Conservation (phyloP, 169 alveolate genomes). For the Perkinsus chesapeaki region DNA sequence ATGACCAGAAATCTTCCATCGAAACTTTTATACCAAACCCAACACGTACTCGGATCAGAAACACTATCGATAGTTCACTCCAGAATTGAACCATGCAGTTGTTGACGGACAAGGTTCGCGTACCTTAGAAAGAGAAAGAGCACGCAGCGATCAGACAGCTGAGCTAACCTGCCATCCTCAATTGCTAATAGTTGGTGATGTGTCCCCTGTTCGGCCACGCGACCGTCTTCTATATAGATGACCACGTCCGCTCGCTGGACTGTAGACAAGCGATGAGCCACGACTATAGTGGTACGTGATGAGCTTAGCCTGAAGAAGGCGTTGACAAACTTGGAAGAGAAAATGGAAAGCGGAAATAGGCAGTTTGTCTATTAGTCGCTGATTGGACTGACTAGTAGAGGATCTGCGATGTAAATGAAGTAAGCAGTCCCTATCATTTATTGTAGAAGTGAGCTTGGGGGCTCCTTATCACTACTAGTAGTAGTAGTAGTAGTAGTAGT, state of each 20-base stretch:
- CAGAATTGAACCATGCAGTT: neutral
- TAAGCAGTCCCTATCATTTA: too few relatives aligned
- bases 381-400: too few relatives aligned
- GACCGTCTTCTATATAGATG: neutral
- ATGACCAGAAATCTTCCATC: too few relatives aligned
- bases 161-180: neutral
- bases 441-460: too few relatives aligned
- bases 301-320: neutral
- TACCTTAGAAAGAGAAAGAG: neutral
- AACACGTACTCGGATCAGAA: too few relatives aligned
- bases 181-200: conserved; percentile 12
- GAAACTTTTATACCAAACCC: neutral
- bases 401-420: too few relatives aligned
- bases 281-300: conserved; percentile 52
- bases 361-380: too few relatives aligned
- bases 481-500: too few relatives aligned
- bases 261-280: conserved; percentile 88
- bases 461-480: too few relatives aligned
- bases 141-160: neutral
- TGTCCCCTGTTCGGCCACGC: conserved; percentile 7
- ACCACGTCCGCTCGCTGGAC: conserved; percentile 51
- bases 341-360: too few relatives aligned
- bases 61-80: neutral
- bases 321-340: too few relatives aligned
- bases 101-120: neutral